Base-by-base conservation (phyloP, 2,329 filamentous ascomycete species). In the Botrytis deweyae region DNA sequence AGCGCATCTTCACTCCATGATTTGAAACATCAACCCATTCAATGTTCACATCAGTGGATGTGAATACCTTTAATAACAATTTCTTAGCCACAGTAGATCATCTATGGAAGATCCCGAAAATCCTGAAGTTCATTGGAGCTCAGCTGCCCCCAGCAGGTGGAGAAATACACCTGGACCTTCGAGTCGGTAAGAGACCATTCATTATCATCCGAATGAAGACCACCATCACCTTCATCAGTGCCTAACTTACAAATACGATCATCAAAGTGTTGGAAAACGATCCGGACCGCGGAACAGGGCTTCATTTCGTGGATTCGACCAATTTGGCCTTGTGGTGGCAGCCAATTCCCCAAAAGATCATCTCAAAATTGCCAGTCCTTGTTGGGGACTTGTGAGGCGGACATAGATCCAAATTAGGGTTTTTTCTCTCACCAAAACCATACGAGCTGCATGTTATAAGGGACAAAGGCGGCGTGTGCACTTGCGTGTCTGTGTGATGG, bases 391-490 rank as follows among this genome's bases (percentile, higher is more conserved):
- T 14, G 18, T 9, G 20, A 46, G 2, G 63, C 63, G 63, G 63
- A 40, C 46, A 55, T 58, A 29, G 25, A 40, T 42, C 46, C 36
- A 22, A 42, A 68, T 16, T 49, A 29, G 25, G 25, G 16, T 2
- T 29, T 58, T 55, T 36, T 18, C 40, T 18, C 36, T 36, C 20
- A 12, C 42, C 20, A 20, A 22, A 55, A 58, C 16, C 36, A n/a
- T 58, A 29, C 36, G 46, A 58, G 65, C 10, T 68, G 49, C 46
- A 67, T 55, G 14, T 38, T 67, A 14, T 46, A 16, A 38, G 20
- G 44, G 16, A 67, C 65, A n/a, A 38, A 52, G 65, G 65, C 63
- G 63, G 63, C 63, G 22, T 66, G 44, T 66, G 64, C 65, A 40
- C 36, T 29, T 68, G 65, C 65, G 36, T 55, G 46, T 68, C 36